Evolutionary conservation across 805 yeast species (phyloP).

Genomic region (Sugiyamaella smithiae): DNA sequence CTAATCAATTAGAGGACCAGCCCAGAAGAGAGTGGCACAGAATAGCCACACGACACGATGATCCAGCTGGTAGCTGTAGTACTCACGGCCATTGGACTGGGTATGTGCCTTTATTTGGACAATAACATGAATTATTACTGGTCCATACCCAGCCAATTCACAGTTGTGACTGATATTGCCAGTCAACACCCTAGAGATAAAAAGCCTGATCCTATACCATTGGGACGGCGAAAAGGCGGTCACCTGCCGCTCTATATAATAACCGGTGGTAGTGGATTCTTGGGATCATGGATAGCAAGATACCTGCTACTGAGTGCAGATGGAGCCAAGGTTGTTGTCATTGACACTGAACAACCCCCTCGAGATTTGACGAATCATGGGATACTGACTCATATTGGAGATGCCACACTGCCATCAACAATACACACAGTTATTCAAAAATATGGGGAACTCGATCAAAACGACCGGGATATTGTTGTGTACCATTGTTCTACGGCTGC

Average conservation of each 20-base stretch:
- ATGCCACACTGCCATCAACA: slow-evolving; percentile 1
- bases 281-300: slow-evolving; percentile 34
- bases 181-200: too few species aligned
- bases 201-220: too few species aligned
- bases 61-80: too few species aligned
- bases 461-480: not conserved
- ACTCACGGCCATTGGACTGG: too few species aligned
- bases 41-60: too few species aligned
- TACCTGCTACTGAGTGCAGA: slow-evolving; percentile 30
- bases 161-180: not conserved
- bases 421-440: too few species aligned
- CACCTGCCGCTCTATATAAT: too few species aligned
- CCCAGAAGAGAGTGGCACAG: too few species aligned
- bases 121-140: not conserved
- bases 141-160: not conserved
- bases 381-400: slow-evolving; percentile 18
- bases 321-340: slow-evolving; percentile 16
- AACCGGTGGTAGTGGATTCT: slow-evolving; percentile 33
- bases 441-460: not conserved
- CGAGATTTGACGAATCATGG: slow-evolving; percentile 28
- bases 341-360: slow-evolving; percentile 27
- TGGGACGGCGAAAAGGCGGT: too few species aligned
- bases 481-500: not conserved
- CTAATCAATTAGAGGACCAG: too few species aligned
- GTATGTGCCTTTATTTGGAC: not conserved